Evolutionary conservation across 495 filamentous ascomycete genomes (phyloP).

Genomic region (Acidiella bohemica): DNA sequence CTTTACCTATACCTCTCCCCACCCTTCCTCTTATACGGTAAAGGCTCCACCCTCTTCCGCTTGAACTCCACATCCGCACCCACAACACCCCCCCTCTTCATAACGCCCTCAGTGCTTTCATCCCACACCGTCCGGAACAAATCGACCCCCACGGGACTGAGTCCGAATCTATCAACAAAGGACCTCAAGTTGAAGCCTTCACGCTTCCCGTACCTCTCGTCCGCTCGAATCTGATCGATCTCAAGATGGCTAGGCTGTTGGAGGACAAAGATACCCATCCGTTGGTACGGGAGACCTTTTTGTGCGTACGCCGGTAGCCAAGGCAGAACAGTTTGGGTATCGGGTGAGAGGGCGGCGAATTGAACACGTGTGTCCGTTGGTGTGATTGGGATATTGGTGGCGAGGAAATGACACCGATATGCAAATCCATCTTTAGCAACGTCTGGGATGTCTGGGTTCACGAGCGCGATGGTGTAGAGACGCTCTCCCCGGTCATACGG

Average conservation of each 20-base stretch:
- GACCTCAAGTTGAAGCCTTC: slow-evolving; percentile 59
- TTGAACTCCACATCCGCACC: slow-evolving; percentile 76
- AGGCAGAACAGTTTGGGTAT: slow-evolving; percentile 53
- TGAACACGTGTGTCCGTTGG: slow-evolving; percentile 40
- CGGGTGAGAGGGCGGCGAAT: slow-evolving; percentile 37
- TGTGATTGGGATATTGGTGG: slow-evolving; percentile 49
- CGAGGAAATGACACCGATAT: slow-evolving; percentile 74
- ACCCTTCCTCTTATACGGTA: slow-evolving; percentile 32
- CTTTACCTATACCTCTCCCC: slow-evolving; percentile 26
- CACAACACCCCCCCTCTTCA: slow-evolving; percentile 60
- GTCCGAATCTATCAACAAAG: slow-evolving; percentile 51
- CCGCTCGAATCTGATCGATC: slow-evolving; percentile 30
- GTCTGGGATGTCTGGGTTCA: slow-evolving; percentile 85
- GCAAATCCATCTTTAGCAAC: slow-evolving; percentile 61
- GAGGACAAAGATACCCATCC: slow-evolving; percentile 67
- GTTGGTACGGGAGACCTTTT: slow-evolving; percentile 84
- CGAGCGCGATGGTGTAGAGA: slow-evolving; percentile 67
- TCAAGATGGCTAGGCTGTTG: slow-evolving; percentile 44
- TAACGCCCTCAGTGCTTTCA: slow-evolving; percentile 67
- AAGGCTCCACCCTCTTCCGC: slow-evolving; percentile 48
- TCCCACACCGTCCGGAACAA: slow-evolving; percentile 89
- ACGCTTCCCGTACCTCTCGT: slow-evolving; percentile 30
- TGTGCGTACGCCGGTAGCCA: slow-evolving; percentile 81
- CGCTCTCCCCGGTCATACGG: slow-evolving; percentile 68
- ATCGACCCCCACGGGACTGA: slow-evolving; percentile 65